Evolutionary conservation across 768 basidiomycete genomes (phyloP).

Genomic region (Pluteus cervinus): DNA sequence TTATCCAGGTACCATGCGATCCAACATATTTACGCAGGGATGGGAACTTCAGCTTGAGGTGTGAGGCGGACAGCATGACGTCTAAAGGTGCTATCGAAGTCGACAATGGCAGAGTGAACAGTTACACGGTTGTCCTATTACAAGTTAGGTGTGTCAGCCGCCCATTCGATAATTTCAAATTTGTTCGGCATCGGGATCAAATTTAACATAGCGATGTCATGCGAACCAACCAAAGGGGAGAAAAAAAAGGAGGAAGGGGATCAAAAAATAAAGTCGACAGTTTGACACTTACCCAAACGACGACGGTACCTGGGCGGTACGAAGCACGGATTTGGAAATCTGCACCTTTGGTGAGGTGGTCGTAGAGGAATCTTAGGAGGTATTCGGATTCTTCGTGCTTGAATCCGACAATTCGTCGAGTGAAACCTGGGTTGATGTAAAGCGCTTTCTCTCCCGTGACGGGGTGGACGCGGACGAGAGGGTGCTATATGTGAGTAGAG

Average conservation of each 20-base stretch:
- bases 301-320: constrained; percentile 49
- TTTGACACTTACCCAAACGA: constrained; percentile 51
- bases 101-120: constrained; percentile 29
- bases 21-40: constrained; percentile 25
- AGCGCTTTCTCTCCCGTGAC: constrained; percentile 59
- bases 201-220: too few species aligned
- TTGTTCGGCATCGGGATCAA: too few species aligned
- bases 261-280: background rate
- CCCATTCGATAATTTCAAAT: too few species aligned
- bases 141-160: too few species aligned
- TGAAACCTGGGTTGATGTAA: constrained; percentile 53
- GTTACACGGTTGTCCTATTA: constrained; percentile 33
- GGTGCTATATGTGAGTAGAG: constrained; percentile 35
- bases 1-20: too few species aligned
- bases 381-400: constrained; percentile 50
- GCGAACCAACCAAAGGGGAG: background rate
- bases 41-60: constrained; percentile 38
- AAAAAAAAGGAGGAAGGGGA: constrained; percentile 1
- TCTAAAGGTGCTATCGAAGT: constrained; percentile 24
- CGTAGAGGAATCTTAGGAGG: constrained; percentile 48
- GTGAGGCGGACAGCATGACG: constrained; percentile 37
- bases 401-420: constrained; percentile 47
- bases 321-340: constrained; percentile 45
- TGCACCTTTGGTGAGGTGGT: constrained; percentile 44
- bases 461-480: constrained; percentile 52